Percentiles rank a stretch among this genome's conserved stretches.
These are phyloP conservation scores for Bryoglossum gracile DNA, from an alignment of 495 filamentous ascomycete genomes.

Conservation along the genomic window DNA sequence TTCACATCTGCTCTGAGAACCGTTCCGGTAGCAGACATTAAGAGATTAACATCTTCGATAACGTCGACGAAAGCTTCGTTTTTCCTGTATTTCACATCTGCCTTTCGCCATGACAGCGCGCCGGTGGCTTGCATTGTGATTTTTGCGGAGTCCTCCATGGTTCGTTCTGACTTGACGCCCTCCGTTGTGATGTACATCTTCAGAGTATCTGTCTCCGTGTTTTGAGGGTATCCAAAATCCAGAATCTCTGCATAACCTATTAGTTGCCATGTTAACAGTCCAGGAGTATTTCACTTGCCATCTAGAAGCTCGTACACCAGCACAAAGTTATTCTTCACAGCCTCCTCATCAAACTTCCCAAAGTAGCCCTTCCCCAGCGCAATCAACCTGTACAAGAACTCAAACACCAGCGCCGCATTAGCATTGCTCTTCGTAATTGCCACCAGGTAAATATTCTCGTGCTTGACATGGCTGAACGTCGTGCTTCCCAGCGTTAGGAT, in stretches of 20 bases:
- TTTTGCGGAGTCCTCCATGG: conserved; percentile 84
- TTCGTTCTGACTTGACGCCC: conserved; percentile 92
- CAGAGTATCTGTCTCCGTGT: conserved; percentile 96
- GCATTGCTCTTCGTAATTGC: conserved; percentile 99
- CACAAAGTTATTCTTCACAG: conserved; percentile 99
- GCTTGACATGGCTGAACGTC: conserved; percentile 98
- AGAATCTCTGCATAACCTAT: conserved; percentile 66
- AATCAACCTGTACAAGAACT: conserved; percentile 92
- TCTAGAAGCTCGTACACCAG: conserved; percentile 97
- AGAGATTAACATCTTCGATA: conserved; percentile 97
- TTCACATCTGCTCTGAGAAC: conserved; percentile 96
- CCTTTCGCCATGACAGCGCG: conserved; percentile 90
- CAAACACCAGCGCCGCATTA: conserved; percentile 97
- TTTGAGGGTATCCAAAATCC: conserved; percentile 98
- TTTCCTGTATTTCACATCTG: conserved; percentile 98
- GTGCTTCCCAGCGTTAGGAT: conserved; percentile 96
- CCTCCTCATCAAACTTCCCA: conserved; percentile 98
- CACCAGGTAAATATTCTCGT: conserved; percentile 98
- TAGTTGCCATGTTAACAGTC: background rate
- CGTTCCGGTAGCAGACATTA: conserved; percentile 94
- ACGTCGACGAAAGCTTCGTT: conserved; percentile 99
- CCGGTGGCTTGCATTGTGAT: conserved; percentile 99
- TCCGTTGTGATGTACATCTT: conserved; percentile 99
- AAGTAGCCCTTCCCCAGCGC: conserved; percentile 92
- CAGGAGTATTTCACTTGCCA: conserved; percentile 43